phyloP scores from a whole-genome alignment of 306 rosid genomes.

The Quillaja saponaria region DNA sequence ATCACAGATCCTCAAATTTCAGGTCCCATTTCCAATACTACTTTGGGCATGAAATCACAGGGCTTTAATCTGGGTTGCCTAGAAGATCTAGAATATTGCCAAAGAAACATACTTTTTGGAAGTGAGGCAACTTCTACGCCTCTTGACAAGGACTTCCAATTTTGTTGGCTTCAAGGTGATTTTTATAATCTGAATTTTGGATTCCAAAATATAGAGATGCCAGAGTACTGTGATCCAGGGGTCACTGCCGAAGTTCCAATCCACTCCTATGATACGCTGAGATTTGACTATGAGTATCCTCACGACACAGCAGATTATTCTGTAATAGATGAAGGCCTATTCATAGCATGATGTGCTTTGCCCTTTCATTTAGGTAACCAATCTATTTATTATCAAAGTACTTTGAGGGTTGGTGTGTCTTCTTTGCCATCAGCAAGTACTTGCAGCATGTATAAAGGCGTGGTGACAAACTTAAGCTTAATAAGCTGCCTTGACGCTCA shows the following conservation, averaged over 20 bases:
- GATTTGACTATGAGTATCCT: constrained; percentile 43
- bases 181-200: constrained; percentile 52
- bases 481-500: constrained; percentile 45
- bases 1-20: constrained; percentile 44
- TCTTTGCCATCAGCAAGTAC: constrained; percentile 54
- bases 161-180: constrained; percentile 54
- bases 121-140: constrained; percentile 44
- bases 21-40: constrained; percentile 45
- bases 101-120: constrained; percentile 49
- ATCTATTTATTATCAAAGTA: constrained; percentile 30
- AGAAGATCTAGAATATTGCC: constrained; percentile 53
- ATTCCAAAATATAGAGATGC: constrained; percentile 50
- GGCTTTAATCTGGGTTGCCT: constrained; percentile 45
- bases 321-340: constrained; percentile 72
- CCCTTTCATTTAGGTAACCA: constrained; percentile 40
- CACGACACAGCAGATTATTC: constrained; percentile 59
- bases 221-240: constrained; percentile 59
- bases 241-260: constrained; percentile 53
- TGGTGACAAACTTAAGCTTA: constrained; percentile 48
- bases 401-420: constrained; percentile 47
- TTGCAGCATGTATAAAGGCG: constrained; percentile 56
- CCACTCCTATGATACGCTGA: constrained; percentile 58
- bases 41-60: constrained; percentile 53
- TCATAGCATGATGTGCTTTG: constrained; percentile 54
- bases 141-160: constrained; percentile 63